Evolutionary conservation across 345 rosid genomes (phyloP).

Genomic region (Physaria fendleri): DNA sequence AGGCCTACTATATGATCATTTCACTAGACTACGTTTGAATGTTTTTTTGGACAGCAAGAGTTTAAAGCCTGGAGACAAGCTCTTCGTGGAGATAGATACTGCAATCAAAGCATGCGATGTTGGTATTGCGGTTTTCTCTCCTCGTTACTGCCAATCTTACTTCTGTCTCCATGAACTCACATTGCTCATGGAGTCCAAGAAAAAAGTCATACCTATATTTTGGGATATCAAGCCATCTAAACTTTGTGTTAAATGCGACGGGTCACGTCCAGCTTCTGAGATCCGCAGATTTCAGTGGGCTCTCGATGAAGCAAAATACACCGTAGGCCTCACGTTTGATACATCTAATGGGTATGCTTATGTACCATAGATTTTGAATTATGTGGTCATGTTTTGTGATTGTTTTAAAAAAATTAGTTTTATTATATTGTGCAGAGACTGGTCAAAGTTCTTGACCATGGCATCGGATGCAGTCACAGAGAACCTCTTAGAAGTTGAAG

Average conservation of each 20-base stretch:
- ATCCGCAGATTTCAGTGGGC: slow-evolving; percentile 43
- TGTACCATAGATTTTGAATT: too few relatives aligned
- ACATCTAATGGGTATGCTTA: slow-evolving; percentile 51
- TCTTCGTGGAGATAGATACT: slow-evolving; percentile 45
- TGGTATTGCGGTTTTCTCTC: slow-evolving; percentile 76
- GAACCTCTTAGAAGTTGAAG: slow-evolving; percentile 59
- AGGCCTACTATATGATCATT: slow-evolving; percentile 51
- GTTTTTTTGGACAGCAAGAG: slow-evolving; percentile 75
- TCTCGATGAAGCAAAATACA: slow-evolving; percentile 59
- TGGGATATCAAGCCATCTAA: slow-evolving; percentile 77
- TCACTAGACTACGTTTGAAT: slow-evolving; percentile 32
- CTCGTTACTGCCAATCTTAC: slow-evolving; percentile 61
- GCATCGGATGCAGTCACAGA: slow-evolving; percentile 62
- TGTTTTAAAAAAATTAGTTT: neutral
- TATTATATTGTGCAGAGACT: slow-evolving; percentile 43
- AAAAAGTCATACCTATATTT: slow-evolving; percentile 69
- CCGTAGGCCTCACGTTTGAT: slow-evolving; percentile 85
- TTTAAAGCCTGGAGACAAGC: slow-evolving; percentile 71
- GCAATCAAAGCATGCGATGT: slow-evolving; percentile 51
- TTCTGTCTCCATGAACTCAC: slow-evolving; percentile 84
- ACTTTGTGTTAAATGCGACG: slow-evolving; percentile 44
- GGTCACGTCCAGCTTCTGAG: slow-evolving; percentile 30
- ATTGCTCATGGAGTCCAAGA: slow-evolving; percentile 54
- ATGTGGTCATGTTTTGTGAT: neutral
- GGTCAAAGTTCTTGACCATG: slow-evolving; percentile 62